These are phyloP conservation scores for Eucalyptus dawsonii DNA, from an alignment of 345 rosid genomes.

Conservation along the genomic window DNA sequence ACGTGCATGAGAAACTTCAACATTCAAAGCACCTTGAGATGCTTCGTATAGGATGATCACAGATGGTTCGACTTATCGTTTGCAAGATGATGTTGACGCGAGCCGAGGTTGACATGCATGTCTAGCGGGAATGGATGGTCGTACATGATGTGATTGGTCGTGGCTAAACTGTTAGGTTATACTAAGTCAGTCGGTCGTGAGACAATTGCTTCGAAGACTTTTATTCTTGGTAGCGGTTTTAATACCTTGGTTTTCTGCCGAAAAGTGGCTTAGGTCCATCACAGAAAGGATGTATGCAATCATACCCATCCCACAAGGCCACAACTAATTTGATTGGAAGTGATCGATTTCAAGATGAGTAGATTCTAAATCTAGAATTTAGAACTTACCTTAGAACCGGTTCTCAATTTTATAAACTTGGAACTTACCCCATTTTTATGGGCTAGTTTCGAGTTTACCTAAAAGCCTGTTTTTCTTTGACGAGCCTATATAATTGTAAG, in stretches of 20 bases:
- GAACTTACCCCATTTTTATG: too few species aligned
- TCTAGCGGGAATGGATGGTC: neutral
- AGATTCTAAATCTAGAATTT: fast-evolving
- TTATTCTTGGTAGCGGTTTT: neutral
- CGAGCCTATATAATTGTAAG: fast-evolving
- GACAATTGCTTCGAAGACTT: neutral
- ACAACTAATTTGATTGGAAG: neutral
- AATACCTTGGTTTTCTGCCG: neutral
- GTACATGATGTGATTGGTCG: neutral
- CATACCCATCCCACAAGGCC: neutral
- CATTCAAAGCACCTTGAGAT: neutral
- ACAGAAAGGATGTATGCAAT: neutral
- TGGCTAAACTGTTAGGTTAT: neutral
- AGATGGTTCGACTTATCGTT: neutral
- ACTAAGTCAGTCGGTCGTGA: neutral
- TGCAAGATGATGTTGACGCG: neutral
- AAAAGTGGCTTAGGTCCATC: neutral
- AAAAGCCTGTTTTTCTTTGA: fast-evolving
- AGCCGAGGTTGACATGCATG: neutral
- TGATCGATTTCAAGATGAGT: fast-evolving
- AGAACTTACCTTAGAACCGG: fast-evolving
- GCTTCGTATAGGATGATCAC: neutral
- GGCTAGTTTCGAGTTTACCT: fast-evolving
- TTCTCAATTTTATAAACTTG: too few species aligned
- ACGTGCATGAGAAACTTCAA: neutral